Evolutionary conservation across 2,329 filamentous ascomycete species (phyloP), one percentile per base, ranked within the genome.

Genomic region (Fusarium agapanthi): DNA sequence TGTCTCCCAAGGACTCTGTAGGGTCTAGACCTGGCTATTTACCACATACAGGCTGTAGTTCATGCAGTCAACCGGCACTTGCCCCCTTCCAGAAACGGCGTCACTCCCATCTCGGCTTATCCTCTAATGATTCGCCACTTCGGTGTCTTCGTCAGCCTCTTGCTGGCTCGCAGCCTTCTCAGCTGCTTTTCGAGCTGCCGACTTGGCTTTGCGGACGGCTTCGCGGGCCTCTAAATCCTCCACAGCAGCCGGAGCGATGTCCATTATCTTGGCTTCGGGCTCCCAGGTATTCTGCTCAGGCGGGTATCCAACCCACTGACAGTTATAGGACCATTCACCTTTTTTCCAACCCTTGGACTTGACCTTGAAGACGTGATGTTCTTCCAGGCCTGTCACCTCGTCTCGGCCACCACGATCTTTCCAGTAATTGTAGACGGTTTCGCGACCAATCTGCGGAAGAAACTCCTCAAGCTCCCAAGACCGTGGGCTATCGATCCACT

Each of bases 101-200:
- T 26, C 3, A 9, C 15, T 9, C 3, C 16, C 7, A 26, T 26
- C 11, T 26, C 1, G 5, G 13, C n/a, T 44, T 2, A 9, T 18
- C 11, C 41, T 1, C n/a, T 6, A 6, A 44, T 3, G 3, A 18
- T 9, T 13, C n/a, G 11, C 16, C 11, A 5, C 5, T 18, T 3
- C 24, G 0, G n/a, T 9, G 1, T 18, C 16, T 10, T 26, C n/a
- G 0, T 12, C 16, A 26, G n/a, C 11, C 2, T 44, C 7, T 6
- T 10, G 5, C 24, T 14, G 7, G 5, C 2, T 14, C 3, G 1
- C 24, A 2, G 41, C n/a, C n/a, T 13, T 20, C 20, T 13, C 7
- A 3, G 13, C 38, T 14, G 24, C 12, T 1, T 26, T 44, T 3
- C 11, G 24, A 20, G 24, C 41, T 6, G 41, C 24, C 0, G 26